Evolutionary conservation across 1,284 basidiomycete species (phyloP).

Genomic region (Ganoderma multipileum): DNA sequence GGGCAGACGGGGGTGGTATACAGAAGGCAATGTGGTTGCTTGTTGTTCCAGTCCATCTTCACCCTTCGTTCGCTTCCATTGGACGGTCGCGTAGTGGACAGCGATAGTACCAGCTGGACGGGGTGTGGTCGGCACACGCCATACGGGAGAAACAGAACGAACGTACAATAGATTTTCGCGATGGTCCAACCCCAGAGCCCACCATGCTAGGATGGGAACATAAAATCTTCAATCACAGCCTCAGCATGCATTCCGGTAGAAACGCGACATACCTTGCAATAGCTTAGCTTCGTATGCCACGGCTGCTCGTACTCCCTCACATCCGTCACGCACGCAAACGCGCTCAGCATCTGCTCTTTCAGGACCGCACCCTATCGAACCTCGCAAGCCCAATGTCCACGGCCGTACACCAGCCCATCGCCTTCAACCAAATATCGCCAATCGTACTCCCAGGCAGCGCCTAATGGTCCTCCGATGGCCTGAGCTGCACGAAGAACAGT

Average conservation of each 20-base stretch:
- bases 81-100: constrained; percentile 76
- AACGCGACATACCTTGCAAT: constrained; percentile 66
- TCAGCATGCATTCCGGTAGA: background rate
- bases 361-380: constrained; percentile 78
- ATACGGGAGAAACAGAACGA: too few relatives aligned
- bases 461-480: constrained; percentile 69
- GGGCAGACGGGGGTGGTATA: constrained; percentile 74
- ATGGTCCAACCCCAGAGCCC: constrained; percentile 63
- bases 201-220: constrained; percentile 64
- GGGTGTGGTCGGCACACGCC: too few relatives aligned
- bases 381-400: constrained; percentile 78
- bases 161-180: constrained; percentile 61
- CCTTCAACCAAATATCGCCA: constrained; percentile 83
- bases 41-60: constrained; percentile 65
- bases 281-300: constrained; percentile 77
- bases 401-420: constrained; percentile 57
- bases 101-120: constrained; percentile 60
- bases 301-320: constrained; percentile 74
- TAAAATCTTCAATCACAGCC: constrained; percentile 57
- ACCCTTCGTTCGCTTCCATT: constrained; percentile 68
- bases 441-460: constrained; percentile 66
- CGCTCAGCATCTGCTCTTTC: constrained; percentile 77
- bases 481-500: constrained; percentile 79
- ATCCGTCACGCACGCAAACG: constrained; percentile 74
- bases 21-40: constrained; percentile 73